Conservation (phyloP, 2,329 filamentous ascomycete genomes). For the Uncinocarpus reesii region DNA sequence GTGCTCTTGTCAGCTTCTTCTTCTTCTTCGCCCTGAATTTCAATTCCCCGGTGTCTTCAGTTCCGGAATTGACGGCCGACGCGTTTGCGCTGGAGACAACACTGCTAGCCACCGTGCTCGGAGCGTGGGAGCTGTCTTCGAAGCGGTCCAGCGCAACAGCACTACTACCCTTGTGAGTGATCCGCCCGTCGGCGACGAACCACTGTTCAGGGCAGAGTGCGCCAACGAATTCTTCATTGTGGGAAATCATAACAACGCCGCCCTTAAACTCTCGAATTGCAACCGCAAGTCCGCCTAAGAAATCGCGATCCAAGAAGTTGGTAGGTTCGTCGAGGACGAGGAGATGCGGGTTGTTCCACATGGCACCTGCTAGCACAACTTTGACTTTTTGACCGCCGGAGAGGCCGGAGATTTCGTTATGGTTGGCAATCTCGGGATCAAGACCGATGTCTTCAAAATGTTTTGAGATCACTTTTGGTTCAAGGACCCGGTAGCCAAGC, state of each 20-base stretch:
- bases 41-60: conserved; percentile 66
- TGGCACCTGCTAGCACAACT: conserved; percentile 87
- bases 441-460: conserved; percentile 96
- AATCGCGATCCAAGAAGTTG: conserved; percentile 98
- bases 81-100: conserved; percentile 50
- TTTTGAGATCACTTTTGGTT: conserved; percentile 89
- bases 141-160: conserved; percentile 72
- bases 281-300: conserved; percentile 88
- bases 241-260: conserved; percentile 97
- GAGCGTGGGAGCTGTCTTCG: conserved; percentile 60
- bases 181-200: conserved; percentile 79
- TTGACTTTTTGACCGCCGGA: conserved; percentile 98
- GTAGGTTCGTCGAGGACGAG: conserved; percentile 97
- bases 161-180: conserved; percentile 70
- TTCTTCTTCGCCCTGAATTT: conserved; percentile 87
- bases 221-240: conserved; percentile 98
- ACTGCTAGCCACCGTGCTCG: conserved; percentile 48
- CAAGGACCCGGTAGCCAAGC: conserved; percentile 86
- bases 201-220: conserved; percentile 93
- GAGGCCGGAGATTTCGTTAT: conserved; percentile 93
- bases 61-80: conserved; percentile 67
- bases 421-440: conserved; percentile 95
- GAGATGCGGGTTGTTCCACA: conserved; percentile 99
- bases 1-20: conserved; percentile 98
- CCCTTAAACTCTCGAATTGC: conserved; percentile 97